A percentile compares a stretch with the other conserved stretches of the same genome.
These are phyloP conservation scores for Ballota nigra DNA, from an alignment of 257 asterid genomes.

Conservation along the genomic window DNA sequence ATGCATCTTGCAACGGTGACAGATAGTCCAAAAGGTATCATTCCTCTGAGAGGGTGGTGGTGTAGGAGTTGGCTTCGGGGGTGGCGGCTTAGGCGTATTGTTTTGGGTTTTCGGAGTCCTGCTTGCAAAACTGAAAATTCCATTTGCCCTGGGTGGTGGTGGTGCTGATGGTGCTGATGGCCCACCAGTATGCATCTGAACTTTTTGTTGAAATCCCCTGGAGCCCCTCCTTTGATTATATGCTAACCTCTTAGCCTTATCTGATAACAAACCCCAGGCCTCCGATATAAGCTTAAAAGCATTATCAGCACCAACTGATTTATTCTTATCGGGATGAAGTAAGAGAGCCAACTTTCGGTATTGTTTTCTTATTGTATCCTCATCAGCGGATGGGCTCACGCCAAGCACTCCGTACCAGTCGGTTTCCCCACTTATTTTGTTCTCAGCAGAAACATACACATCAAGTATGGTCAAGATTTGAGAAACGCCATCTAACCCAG, in stretches of 20 bases:
- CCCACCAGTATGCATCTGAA: not conserved
- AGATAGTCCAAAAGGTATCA: conserved; percentile 29
- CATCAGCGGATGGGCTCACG: not conserved
- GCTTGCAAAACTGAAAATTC: conserved; percentile 12
- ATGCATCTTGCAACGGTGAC: conserved; percentile 27
- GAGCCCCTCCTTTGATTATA: not conserved
- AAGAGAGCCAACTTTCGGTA: not conserved
- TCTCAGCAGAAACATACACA: not conserved
- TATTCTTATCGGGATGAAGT: not conserved
- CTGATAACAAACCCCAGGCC: not conserved
- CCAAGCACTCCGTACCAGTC: not conserved
- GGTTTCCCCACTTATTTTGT: not conserved
- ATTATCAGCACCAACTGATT: not conserved
- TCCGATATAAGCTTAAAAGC: not conserved
- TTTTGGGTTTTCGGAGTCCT: conserved; percentile 6
- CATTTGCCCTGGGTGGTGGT: not conserved
- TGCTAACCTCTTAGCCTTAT: not conserved
- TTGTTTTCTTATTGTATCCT: not conserved
- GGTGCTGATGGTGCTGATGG: not conserved
- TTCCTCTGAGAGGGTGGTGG: not conserved
- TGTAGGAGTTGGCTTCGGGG: conserved; percentile 9
- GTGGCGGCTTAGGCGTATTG: not conserved
- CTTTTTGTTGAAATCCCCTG: not conserved
- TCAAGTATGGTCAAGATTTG: not conserved
- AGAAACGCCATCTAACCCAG: not conserved